Base-by-base conservation (phyloP, 306 rosid genomes). In the Hylodesmum podocarpum region DNA sequence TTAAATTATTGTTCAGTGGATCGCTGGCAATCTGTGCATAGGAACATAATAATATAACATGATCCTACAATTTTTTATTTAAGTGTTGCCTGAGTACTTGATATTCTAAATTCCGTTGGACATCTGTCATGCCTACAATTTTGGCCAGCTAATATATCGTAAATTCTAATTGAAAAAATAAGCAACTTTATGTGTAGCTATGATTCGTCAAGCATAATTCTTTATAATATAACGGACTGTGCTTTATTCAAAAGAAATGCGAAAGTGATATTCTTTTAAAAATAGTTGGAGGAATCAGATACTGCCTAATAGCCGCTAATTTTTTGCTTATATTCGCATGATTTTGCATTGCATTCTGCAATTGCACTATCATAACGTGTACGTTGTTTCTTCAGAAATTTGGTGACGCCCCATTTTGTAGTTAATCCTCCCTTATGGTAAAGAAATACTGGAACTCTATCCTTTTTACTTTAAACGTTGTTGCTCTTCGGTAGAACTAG, bases 251-350 rank as follows among this genome's bases (percentile, higher is more conserved):
- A 70, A 64, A 46, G 70, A 29, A 25, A n/a, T n/a, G n/a, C n/a
- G n/a, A 75, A 59, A 62, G 73, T 22, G 51, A 46, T 57, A 73
- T 72, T 72, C 79, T 70, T 54, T 64, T 62, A 47, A 15, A 69
- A 44, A n/a, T n/a, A n/a, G n/a, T 22, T 57, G 57, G 12, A 31
- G 8, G 90, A 84, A 88, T 81, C 86, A 46, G 86, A 86, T 88
- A 6, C 88, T 70, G 27, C 67, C 25, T 12, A 24, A 53, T 25
- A 34, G 21, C 61, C 68, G 31, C 78, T 41, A 40, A 22, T 54
- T 77, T 29, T 4, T 47, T 55, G 53, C 49, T 33, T 78, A 64
- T 79, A 79, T 82, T 54, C 13, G 53, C 72, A 53, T 31, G 29
- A 24, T 2, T 47, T 36, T 66, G 33, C 66, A 24, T 71, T 72